These are phyloP conservation scores for Boletus tomentosulus DNA, from an alignment of 768 basidiomycete species.

Conservation along the genomic window DNA sequence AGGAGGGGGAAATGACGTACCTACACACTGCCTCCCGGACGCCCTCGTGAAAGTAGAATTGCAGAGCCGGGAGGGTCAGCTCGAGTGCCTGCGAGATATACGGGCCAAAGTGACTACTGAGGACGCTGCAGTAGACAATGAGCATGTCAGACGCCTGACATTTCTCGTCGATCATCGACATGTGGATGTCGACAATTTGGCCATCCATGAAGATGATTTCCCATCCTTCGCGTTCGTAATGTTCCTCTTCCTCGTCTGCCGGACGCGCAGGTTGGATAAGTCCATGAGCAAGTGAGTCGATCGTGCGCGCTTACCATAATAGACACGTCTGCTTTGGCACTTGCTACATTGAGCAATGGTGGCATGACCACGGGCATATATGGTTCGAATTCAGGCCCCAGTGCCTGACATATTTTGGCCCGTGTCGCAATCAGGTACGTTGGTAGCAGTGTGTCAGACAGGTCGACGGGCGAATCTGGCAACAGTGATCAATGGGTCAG, in stretches of 20 bases:
- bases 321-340: constrained; percentile 62
- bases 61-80: constrained; percentile 63
- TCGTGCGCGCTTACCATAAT: constrained; percentile 35
- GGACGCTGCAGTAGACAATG: constrained; percentile 70
- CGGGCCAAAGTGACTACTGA: constrained; percentile 63
- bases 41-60: constrained; percentile 82
- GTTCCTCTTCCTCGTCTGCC: constrained; percentile 52
- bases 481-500: not conserved
- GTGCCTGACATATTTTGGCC: constrained; percentile 84
- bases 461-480: constrained; percentile 62
- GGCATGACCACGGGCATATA: constrained; percentile 87
- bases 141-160: constrained; percentile 87
- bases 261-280: not conserved
- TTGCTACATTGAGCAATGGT: constrained; percentile 65
- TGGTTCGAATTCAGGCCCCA: constrained; percentile 81
- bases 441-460: constrained; percentile 63
- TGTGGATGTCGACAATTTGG: constrained; percentile 70
- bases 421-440: constrained; percentile 84
- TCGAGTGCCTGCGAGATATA: constrained; percentile 70
- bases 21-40: constrained; percentile 74
- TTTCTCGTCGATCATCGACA: constrained; percentile 80
- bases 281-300: not conserved
- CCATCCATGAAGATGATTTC: constrained; percentile 77
- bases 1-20: constrained; percentile 38
- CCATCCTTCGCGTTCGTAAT: constrained; percentile 68